phyloP scores from a whole-genome alignment of 108 stramenopile genomes.

The Asterionellopsis glacialis region DNA sequence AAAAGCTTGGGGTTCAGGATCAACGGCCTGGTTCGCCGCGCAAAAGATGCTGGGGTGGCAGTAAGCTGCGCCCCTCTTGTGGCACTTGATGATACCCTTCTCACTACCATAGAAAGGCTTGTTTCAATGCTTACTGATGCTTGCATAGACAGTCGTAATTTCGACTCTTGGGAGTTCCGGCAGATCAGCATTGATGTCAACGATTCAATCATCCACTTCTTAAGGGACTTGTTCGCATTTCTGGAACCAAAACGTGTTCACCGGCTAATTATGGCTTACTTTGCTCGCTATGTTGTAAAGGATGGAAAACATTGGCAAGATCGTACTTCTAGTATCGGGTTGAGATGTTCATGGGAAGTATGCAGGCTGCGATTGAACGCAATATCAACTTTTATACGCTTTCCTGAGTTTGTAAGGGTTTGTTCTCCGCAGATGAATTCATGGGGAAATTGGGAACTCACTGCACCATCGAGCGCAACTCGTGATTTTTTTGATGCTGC shows the following conservation, averaged over 20 bases:
- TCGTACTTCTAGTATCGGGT: constrained; percentile 70
- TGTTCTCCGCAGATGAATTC: constrained; percentile 68
- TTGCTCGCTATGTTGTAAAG: constrained; percentile 63
- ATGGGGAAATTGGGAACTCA: constrained; percentile 33
- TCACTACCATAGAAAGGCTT: constrained; percentile 52
- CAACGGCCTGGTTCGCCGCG: constrained; percentile 34
- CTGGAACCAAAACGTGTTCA: constrained; percentile 61
- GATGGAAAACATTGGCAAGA: constrained; percentile 75
- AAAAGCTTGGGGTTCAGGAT: constrained; percentile 76
- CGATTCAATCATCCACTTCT: constrained; percentile 73
- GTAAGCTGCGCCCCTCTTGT: constrained; percentile 47
- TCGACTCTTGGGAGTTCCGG: constrained; percentile 77
- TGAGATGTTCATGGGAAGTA: constrained; percentile 82
- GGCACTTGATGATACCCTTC: constrained; percentile 56
- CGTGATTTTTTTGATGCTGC: constrained; percentile 50
- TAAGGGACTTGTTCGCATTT: constrained; percentile 78
- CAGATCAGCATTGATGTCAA: constrained; percentile 86
- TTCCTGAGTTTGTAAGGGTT: constrained; percentile 71
- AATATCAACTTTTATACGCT: constrained; percentile 73
- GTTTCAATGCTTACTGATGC: constrained; percentile 74
- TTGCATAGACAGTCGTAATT: constrained; percentile 79
- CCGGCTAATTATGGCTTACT: constrained; percentile 64
- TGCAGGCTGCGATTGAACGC: constrained; percentile 79
- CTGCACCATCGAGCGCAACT: constrained; percentile 20
- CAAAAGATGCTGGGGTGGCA: background rate